Evolutionary conservation across 2,329 filamentous ascomycete species (phyloP), one percentile per base, ranked within the genome.

Genomic region (Penicillium concentricum): DNA sequence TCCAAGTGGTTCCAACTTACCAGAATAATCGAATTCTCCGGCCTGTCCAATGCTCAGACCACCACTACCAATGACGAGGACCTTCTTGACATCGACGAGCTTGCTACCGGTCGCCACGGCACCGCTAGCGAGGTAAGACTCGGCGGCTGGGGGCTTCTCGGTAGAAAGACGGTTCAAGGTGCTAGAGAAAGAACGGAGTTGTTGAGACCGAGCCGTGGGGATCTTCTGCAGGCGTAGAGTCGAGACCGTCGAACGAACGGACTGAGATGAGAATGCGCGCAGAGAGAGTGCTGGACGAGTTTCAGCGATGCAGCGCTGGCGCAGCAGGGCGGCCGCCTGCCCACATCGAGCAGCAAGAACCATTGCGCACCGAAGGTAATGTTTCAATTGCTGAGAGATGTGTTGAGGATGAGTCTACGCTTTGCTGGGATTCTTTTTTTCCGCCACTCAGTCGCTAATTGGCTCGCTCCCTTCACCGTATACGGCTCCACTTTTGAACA

Each of bases 1-100:
- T 32, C 37, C 26, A 35, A 35, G 22, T 42, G 16, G 32, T 51
- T 47, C 22, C 64, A 61, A 82, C 87, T 65, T 82, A 96, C 92
- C 93, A 76, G 94, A 97, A 78, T 97, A 97, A 79, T 97, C 93
- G 70, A 97, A 97, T 81, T 97, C 93, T 80, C 93, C 93, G 64
- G 93, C 93, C 79, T 97, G 93, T 62, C 93, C 93, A 84, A 97
- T 97, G 74, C 91, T 91, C 67, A 97, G 84, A 77, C 93, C 93
- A 80, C 93, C 93, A 79, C 88, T 92, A 58, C 93, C 93, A 80
- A 97, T 96, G 67, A 97, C 92, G 61, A 97, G 81, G 51, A 97
- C 93, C 81, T 97, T 97, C 82, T 96, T 96, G 63, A 97, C 92
- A 73, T 96, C 86, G 49, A 97, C 88, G 54, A 90, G 80, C 69